phyloP scores from a whole-genome alignment of 1,284 basidiomycete species.

The Quambalaria eucalypti region DNA sequence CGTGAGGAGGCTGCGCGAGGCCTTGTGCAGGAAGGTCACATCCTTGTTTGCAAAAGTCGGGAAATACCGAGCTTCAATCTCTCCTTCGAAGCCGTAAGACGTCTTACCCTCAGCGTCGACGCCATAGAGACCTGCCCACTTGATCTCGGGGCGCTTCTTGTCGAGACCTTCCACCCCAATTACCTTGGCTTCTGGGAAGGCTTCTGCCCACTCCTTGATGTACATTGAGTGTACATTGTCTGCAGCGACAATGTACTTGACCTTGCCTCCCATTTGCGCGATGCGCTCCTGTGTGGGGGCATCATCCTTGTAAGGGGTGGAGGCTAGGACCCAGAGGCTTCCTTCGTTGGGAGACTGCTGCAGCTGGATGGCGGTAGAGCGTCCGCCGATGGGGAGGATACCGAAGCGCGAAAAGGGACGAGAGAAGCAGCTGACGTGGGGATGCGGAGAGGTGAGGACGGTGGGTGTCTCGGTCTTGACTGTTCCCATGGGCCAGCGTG shows the following conservation, averaged over 20 bases:
- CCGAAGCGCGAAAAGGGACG: slow-evolving; percentile 44
- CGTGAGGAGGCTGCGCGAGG: slow-evolving; percentile 58
- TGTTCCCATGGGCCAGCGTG: no score
- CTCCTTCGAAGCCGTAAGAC: slow-evolving; percentile 35
- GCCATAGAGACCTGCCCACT: slow-evolving; percentile 46
- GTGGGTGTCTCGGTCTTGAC: background rate
- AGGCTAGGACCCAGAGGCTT: slow-evolving; percentile 71
- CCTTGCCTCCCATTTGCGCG: slow-evolving; percentile 61
- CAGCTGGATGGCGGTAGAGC: slow-evolving; percentile 65
- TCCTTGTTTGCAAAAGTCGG: slow-evolving; percentile 75
- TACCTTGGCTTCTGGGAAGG: slow-evolving; percentile 40
- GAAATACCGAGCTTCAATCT: slow-evolving; percentile 54
- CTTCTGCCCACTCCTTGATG: slow-evolving; percentile 40
- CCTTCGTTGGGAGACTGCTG: slow-evolving; percentile 53
- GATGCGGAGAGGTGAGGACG: slow-evolving; percentile 1
- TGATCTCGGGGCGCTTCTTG: slow-evolving; percentile 49
- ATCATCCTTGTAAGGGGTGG: slow-evolving; percentile 65
- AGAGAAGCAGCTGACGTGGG: slow-evolving; percentile 39
- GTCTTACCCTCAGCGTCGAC: slow-evolving; percentile 11
- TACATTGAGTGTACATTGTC: slow-evolving; percentile 52
- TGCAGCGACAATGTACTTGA: slow-evolving; percentile 54
- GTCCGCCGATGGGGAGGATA: slow-evolving; percentile 46
- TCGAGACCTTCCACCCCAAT: slow-evolving; percentile 50
- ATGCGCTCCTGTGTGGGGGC: slow-evolving; percentile 59
- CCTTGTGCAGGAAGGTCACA: slow-evolving; percentile 72